A percentile compares a stretch with the other conserved stretches of the same genome.
Conservation (phyloP, 2,329 filamentous ascomycete species). For the Exserohilum rostratum region DNA sequence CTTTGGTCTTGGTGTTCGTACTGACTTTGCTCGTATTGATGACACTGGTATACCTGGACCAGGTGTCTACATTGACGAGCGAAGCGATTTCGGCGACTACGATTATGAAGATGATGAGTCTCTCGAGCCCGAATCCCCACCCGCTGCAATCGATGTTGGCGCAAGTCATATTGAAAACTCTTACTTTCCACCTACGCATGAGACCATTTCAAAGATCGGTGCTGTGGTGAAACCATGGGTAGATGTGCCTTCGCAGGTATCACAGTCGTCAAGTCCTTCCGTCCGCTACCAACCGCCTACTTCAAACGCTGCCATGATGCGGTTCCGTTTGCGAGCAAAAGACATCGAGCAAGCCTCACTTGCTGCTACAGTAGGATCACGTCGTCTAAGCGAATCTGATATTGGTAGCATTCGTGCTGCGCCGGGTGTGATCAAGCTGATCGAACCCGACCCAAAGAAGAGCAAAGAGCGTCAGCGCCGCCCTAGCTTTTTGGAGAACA, state of each 20-base stretch:
- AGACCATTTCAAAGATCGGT: slow-evolving; percentile 26
- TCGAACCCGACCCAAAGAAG: slow-evolving; percentile 56
- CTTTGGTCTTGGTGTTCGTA: slow-evolving; percentile 43
- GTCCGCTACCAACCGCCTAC: slow-evolving; percentile 57
- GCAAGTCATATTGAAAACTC: slow-evolving; percentile 35
- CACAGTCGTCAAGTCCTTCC: slow-evolving; percentile 38
- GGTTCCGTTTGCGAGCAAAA: slow-evolving; percentile 56
- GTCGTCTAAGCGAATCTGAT: slow-evolving; percentile 68
- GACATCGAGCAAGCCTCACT: slow-evolving; percentile 62
- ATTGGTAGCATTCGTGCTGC: slow-evolving; percentile 66
- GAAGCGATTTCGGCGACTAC: slow-evolving; percentile 46
- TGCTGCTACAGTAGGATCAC: slow-evolving; percentile 73
- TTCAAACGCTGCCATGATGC: slow-evolving; percentile 62
- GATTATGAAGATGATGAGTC: slow-evolving; percentile 45
- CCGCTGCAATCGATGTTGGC: slow-evolving; percentile 41
- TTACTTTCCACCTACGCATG: slow-evolving; percentile 38
- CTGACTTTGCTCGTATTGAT: slow-evolving; percentile 39
- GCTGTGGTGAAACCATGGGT: slow-evolving; percentile 55
- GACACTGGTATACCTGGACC: slow-evolving; percentile 58
- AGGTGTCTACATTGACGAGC: slow-evolving; percentile 51
- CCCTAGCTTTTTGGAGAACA: slow-evolving; percentile 60
- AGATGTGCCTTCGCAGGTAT: slow-evolving; percentile 48
- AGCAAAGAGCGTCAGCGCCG: slow-evolving; percentile 53
- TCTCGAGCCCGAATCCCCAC: slow-evolving; percentile 42
- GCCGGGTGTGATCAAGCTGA: slow-evolving; percentile 64